Conservation (phyloP, 371 early-diverging fungal genomes). For the Apophysomyces ossiformis region DNA sequence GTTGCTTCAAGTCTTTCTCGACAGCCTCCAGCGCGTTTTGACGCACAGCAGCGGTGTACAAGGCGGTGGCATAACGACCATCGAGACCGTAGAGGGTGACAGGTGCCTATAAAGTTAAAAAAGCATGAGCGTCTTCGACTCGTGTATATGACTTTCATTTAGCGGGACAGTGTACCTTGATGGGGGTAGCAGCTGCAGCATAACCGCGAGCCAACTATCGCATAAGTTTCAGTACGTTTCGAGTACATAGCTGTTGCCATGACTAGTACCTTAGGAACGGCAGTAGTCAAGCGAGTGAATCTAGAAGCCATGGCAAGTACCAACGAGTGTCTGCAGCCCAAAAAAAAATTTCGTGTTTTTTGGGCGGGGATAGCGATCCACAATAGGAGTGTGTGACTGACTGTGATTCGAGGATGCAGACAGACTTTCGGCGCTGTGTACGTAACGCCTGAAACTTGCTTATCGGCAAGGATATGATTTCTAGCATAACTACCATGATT, state of each 20-base stretch:
- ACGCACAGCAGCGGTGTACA: slow-evolving; percentile 93
- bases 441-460: too few relatives aligned
- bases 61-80: slow-evolving; percentile 97
- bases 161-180: slow-evolving; percentile 48
- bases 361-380: neutral
- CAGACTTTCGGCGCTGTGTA: too few relatives aligned
- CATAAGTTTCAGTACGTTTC: slow-evolving; percentile 15
- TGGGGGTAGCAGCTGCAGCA: slow-evolving; percentile 50
- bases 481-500: too few relatives aligned
- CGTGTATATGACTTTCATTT: slow-evolving; percentile 1
- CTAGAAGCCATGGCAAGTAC: slow-evolving; percentile 46
- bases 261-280: slow-evolving; percentile 46
- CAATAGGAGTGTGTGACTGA: too few relatives aligned
- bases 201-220: slow-evolving; percentile 62
- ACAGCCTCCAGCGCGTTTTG: slow-evolving; percentile 83
- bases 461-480: too few relatives aligned
- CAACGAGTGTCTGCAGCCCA: slow-evolving; percentile 5
- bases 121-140: slow-evolving; percentile 3
- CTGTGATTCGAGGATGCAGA: too few relatives aligned
- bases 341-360: slow-evolving; percentile 2
- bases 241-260: neutral
- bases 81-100: slow-evolving; percentile 91
- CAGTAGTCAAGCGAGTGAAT: slow-evolving; percentile 52
- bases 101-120: slow-evolving; percentile 67
- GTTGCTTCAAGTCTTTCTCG: slow-evolving; percentile 81